A percentile compares a stretch with the other conserved stretches of the same genome.
These are phyloP conservation scores for Fusarium begoniae DNA, from an alignment of 2,329 filamentous ascomycete genomes.

Conservation along the genomic window DNA sequence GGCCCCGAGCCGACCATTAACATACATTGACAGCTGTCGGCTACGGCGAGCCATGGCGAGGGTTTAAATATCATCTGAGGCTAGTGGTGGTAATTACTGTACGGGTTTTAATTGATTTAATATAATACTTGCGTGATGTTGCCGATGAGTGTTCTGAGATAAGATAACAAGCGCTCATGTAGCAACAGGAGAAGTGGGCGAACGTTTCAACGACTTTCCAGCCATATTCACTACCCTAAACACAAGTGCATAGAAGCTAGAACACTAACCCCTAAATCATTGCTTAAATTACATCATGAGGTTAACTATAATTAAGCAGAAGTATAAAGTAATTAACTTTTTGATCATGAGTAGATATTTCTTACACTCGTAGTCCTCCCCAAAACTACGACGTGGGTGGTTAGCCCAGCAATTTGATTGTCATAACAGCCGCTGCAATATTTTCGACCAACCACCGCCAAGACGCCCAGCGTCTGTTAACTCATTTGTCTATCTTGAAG, in stretches of 20 bases:
- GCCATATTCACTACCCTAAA: neutral
- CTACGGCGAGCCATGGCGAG: rapidly evolving
- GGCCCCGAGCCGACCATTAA: neutral
- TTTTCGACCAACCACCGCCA: rapidly evolving
- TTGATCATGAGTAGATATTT: rapidly evolving
- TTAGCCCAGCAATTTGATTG: rapidly evolving
- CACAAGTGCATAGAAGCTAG: neutral
- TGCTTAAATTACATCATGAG: rapidly evolving
- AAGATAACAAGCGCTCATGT: no score
- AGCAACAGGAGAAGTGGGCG: no score
- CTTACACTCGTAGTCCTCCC: rapidly evolving
- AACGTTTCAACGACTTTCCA: neutral
- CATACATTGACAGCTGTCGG: no score
- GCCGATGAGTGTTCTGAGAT: neutral
- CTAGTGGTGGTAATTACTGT: no score
- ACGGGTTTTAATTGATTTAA: rapidly evolving
- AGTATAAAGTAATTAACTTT: rapidly evolving
- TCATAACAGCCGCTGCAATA: rapidly evolving
- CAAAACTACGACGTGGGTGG: rapidly evolving
- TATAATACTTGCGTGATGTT: no score
- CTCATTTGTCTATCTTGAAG: no score
- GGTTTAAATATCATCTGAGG: neutral
- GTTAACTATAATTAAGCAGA: neutral
- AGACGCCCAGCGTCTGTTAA: no score
- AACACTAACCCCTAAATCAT: neutral